phyloP scores from a whole-genome alignment of 345 rosid genomes.

The Odontarrhena argentea region DNA sequence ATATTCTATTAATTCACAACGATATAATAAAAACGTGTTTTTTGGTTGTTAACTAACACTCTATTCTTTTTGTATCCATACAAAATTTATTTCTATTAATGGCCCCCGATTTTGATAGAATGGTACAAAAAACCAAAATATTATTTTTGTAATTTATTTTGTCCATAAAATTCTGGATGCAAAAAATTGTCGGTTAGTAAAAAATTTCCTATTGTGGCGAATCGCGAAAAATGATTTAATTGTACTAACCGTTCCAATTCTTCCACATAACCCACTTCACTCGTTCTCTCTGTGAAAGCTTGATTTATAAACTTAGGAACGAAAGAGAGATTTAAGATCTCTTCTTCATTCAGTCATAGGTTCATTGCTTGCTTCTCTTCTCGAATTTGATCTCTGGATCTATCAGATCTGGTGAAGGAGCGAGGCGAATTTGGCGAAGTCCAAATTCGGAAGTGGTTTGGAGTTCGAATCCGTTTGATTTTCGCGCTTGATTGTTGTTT shows the following conservation, averaged over 20 bases:
- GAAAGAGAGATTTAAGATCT: constrained; percentile 7
- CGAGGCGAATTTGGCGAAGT: constrained; percentile 16
- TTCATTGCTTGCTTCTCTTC: constrained; percentile 17
- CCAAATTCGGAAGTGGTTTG: constrained; percentile 20
- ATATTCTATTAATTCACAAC: neutral
- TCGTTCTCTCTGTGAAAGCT: neutral
- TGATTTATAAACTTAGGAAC: neutral
- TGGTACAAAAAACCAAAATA: neutral
- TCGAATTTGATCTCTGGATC: constrained; percentile 18
- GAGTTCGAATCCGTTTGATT: constrained; percentile 24
- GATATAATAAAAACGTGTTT: neutral
- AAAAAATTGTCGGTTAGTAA: constrained; percentile 38
- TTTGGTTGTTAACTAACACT: neutral
- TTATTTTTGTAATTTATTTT: constrained; percentile 4
- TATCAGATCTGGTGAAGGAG: constrained; percentile 39
- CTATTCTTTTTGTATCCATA: neutral
- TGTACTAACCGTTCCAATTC: constrained; percentile 16
- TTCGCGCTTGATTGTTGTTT: constrained; percentile 15
- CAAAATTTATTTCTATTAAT: constrained; percentile 1
- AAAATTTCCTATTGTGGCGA: no score
- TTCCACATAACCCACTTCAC: constrained; percentile 17
- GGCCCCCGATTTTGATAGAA: constrained; percentile 20
- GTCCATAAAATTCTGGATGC: neutral
- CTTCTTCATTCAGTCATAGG: neutral
- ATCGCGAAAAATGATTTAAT: neutral